Evolutionary conservation across 2,329 filamentous ascomycete genomes (phyloP).

Genomic region (Tolypocladium amazonense): DNA sequence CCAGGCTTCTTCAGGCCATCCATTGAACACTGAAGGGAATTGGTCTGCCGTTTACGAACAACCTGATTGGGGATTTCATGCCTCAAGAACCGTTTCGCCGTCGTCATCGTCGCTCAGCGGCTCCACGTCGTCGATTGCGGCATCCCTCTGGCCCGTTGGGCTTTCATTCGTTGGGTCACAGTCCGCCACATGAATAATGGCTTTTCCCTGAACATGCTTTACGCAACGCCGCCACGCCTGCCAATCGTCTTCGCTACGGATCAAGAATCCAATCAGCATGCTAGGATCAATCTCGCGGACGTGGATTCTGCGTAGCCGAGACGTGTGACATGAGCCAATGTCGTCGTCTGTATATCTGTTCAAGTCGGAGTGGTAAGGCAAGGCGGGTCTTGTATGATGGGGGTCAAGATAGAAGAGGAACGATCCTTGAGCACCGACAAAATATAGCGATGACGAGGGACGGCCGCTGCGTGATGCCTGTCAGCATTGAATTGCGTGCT

Average conservation of each 20-base stretch:
- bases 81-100: conserved; percentile 26
- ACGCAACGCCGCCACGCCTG: conserved; percentile 68
- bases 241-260: conserved; percentile 76
- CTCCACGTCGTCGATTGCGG: conserved; percentile 83
- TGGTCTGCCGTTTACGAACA: not conserved
- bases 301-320: conserved; percentile 70
- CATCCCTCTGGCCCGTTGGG: conserved; percentile 47
- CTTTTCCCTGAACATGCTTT: conserved; percentile 66
- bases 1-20: not conserved
- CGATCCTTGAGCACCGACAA: conserved; percentile 52
- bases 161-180: conserved; percentile 49
- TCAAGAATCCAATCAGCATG: conserved; percentile 92
- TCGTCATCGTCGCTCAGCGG: conserved; percentile 63
- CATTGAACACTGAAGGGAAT: not conserved
- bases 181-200: conserved; percentile 76
- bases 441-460: conserved; percentile 71
- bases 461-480: conserved; percentile 52
- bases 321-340: conserved; percentile 75
- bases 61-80: conserved; percentile 3
- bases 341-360: conserved; percentile 59
- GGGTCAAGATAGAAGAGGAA: conserved; percentile 93
- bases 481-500: not conserved
- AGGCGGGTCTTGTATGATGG: conserved; percentile 68
- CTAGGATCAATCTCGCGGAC: conserved; percentile 94
- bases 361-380: conserved; percentile 50